Evolutionary conservation across 495 filamentous ascomycete species (phyloP).

Genomic region (Talaromyces ruber): DNA sequence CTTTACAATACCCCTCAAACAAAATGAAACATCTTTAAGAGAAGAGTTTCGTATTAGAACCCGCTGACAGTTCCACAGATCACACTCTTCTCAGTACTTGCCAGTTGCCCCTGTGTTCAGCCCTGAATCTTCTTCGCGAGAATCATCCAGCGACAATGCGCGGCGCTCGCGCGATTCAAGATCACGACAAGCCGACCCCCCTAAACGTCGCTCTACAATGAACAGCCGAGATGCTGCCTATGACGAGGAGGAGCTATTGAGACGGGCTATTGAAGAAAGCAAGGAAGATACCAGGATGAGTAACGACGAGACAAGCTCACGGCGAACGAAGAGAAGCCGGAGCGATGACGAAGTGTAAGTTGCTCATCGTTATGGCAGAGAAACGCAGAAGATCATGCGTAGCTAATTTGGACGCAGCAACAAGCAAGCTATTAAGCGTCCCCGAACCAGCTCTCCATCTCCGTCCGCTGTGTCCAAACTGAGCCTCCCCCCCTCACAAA

Average conservation of each 20-base stretch:
- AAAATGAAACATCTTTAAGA: not conserved
- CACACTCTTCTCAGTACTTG: slow-evolving; percentile 60
- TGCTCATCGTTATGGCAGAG: slow-evolving; percentile 1
- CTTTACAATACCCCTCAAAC: not conserved
- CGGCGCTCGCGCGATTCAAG: slow-evolving; percentile 40
- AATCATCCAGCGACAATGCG: slow-evolving; percentile 34
- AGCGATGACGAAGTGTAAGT: slow-evolving; percentile 92
- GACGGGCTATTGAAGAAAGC: slow-evolving; percentile 89
- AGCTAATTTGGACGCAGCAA: slow-evolving; percentile 22
- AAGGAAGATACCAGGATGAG: slow-evolving; percentile 56
- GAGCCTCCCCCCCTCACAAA: slow-evolving; percentile 37
- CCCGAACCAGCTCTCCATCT: slow-evolving; percentile 67
- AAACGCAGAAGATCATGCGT: slow-evolving; percentile 13
- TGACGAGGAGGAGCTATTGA: slow-evolving; percentile 85
- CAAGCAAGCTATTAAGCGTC: slow-evolving; percentile 54
- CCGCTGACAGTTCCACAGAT: slow-evolving; percentile 36
- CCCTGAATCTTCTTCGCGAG: slow-evolving; percentile 35
- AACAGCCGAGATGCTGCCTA: slow-evolving; percentile 94
- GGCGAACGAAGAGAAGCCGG: slow-evolving; percentile 71
- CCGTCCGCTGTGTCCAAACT: slow-evolving; percentile 47
- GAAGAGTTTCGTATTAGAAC: slow-evolving; percentile 1
- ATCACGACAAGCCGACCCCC: slow-evolving; percentile 37
- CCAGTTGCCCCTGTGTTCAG: slow-evolving; percentile 46
- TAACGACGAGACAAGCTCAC: slow-evolving; percentile 37
- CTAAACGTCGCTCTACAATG: slow-evolving; percentile 91